phyloP scores from a whole-genome alignment of 495 filamentous ascomycete species.

The Parathielavia appendiculata region DNA sequence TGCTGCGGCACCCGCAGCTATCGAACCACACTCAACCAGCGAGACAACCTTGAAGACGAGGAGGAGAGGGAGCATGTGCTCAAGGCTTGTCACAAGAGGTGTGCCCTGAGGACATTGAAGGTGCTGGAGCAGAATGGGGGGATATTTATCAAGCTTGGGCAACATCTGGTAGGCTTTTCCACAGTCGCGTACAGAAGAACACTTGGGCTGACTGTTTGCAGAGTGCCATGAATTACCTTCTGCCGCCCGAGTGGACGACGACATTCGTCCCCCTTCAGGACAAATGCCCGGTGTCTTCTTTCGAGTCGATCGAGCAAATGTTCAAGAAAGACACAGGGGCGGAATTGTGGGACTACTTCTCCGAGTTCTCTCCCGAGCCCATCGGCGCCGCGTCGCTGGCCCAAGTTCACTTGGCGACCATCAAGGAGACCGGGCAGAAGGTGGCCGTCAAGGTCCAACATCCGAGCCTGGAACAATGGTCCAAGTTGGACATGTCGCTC shows the following conservation, averaged over 20 bases:
- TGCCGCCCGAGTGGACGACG: slow-evolving; percentile 89
- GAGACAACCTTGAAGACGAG: slow-evolving; percentile 51
- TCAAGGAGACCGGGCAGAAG: slow-evolving; percentile 76
- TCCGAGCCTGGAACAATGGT: slow-evolving; percentile 85
- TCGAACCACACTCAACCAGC: slow-evolving; percentile 68
- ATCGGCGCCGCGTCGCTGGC: slow-evolving; percentile 92
- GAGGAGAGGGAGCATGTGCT: slow-evolving; percentile 62
- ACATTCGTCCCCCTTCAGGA: slow-evolving; percentile 97
- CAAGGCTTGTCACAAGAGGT: slow-evolving; percentile 84
- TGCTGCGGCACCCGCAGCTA: slow-evolving; percentile 52
- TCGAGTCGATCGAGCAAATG: slow-evolving; percentile 82
- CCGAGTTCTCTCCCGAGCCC: slow-evolving; percentile 69
- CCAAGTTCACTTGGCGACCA: slow-evolving; percentile 86
- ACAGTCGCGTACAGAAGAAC: not conserved
- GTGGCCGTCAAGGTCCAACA: slow-evolving; percentile 99
- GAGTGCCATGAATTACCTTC: slow-evolving; percentile 93
- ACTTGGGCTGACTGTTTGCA: slow-evolving; percentile 19
- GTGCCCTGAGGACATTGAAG: slow-evolving; percentile 72
- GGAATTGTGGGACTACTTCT: slow-evolving; percentile 76
- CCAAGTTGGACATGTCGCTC: slow-evolving; percentile 77
- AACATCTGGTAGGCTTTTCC: slow-evolving; percentile 62
- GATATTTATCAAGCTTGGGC: slow-evolving; percentile 96
- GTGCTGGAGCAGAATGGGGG: slow-evolving; percentile 93
- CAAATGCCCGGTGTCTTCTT: slow-evolving; percentile 87
- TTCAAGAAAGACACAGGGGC: slow-evolving; percentile 77